Evolutionary conservation across 768 basidiomycete genomes (phyloP), one percentile per base, ranked within the genome.

Genomic region (Vararia minispora): DNA sequence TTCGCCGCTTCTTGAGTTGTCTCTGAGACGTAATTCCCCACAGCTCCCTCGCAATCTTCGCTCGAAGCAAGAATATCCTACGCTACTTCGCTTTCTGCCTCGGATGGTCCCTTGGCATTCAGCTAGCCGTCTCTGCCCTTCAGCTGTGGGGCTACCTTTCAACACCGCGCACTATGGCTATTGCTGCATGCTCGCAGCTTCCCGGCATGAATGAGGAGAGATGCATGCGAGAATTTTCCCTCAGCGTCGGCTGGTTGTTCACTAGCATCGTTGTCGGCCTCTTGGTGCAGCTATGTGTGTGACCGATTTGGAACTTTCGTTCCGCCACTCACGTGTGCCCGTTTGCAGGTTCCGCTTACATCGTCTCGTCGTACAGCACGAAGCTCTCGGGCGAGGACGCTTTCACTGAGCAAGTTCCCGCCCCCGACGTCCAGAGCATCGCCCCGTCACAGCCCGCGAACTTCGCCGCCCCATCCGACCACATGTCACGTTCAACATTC

Each of bases 161-260:
- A 1, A 28, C 35, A 3, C 27, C 37, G 12, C 45, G 37, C 25
- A 27, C 22, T 12, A 6, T 13, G 8, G 22, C 40, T 28, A 33
- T 46, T 31, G 31, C 25, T 46, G 45, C 32, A 33, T 46, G 26
- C 31, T 36, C 23, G 45, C n/a, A n/a, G 45, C 31, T 45, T 43
- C 9, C 44, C 35, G 1, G 43, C 44, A 14, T 1, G 24, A 13
- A 4, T 25, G 1, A 13, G 36, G 12, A 10, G 25, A 18, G n/a
- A 40, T 10, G 25, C 39, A 11, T 46, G 45, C 27, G n/a, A 46
- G 2, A 7, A 27, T 2, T 20, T n/a, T n/a, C 16, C 3, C 36
- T 44, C 39, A 13, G 36, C 13, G 3, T 9, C 6, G 29, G 26
- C 16, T 40, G 21, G 26, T 45, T 45, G 8, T 0, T 46, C 11